Conservation (phyloP, 2,329 filamentous ascomycete genomes). For the Sporothrix brasiliensis region DNA sequence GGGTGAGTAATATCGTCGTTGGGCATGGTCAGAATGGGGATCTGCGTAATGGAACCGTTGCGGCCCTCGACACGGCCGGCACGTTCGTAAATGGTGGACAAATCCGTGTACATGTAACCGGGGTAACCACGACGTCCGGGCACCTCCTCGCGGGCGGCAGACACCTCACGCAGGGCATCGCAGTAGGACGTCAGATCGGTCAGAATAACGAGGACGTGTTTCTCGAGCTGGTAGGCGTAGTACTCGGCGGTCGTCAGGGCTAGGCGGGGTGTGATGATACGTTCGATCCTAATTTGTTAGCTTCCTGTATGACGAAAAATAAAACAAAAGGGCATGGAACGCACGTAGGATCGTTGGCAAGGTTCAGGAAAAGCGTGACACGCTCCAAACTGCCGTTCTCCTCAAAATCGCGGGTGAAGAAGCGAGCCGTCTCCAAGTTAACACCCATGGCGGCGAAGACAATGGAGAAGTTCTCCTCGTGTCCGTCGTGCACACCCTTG, state of each 20-base stretch:
- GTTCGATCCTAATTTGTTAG: slow-evolving; percentile 74
- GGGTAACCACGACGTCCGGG: slow-evolving; percentile 98
- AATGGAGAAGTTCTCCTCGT: slow-evolving; percentile 99
- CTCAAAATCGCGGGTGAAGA: slow-evolving; percentile 98
- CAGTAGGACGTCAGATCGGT: slow-evolving; percentile 98
- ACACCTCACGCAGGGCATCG: slow-evolving; percentile 97
- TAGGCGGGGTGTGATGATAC: slow-evolving; percentile 98
- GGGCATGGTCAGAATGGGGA: slow-evolving; percentile 98
- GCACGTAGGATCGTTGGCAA: slow-evolving; percentile 98
- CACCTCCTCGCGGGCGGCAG: slow-evolving; percentile 96
- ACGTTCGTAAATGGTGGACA: slow-evolving; percentile 99
- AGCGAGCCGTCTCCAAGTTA: slow-evolving; percentile 96
- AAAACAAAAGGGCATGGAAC: slow-evolving; percentile 42
- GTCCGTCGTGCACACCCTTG: slow-evolving; percentile 93
- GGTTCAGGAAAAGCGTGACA: slow-evolving; percentile 95
- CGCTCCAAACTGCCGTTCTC: slow-evolving; percentile 99
- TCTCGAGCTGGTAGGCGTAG: slow-evolving; percentile 99
- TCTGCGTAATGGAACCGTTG: slow-evolving; percentile 98
- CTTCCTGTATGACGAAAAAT: background rate
- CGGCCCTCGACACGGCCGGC: slow-evolving; percentile 95
- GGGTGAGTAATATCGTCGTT: slow-evolving; percentile 99
- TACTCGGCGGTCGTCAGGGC: slow-evolving; percentile 98
- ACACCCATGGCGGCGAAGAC: slow-evolving; percentile 99
- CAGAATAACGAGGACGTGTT: slow-evolving; percentile 98
- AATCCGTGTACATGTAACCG: slow-evolving; percentile 99